phyloP scores from a whole-genome alignment of 31 red algal genomes.

The Porphyra umbilicalis region DNA sequence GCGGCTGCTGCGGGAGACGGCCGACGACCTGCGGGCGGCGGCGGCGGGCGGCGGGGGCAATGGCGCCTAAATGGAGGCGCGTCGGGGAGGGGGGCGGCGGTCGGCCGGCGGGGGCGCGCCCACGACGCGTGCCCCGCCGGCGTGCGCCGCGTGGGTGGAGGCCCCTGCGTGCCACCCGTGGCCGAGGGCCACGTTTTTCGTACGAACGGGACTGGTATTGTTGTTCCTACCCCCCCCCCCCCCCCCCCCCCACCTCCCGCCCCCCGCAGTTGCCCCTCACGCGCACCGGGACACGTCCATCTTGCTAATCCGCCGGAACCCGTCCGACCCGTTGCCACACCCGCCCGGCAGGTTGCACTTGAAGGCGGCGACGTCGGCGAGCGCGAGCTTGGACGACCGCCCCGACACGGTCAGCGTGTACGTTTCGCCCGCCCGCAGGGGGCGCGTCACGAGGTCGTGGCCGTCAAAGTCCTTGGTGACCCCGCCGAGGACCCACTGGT shows the following conservation, averaged over 20 bases:
- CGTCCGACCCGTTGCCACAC: constrained; percentile 12
- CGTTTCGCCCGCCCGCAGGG: constrained; percentile 8
- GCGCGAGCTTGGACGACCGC: constrained; percentile 27
- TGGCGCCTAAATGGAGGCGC: background rate
- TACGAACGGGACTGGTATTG: too few relatives aligned
- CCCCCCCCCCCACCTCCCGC: too few relatives aligned
- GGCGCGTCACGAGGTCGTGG: constrained; percentile 17
- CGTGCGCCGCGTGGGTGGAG: too few relatives aligned
- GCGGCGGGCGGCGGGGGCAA: background rate
- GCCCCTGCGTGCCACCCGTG: too few relatives aligned
- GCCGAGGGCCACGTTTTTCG: too few relatives aligned
- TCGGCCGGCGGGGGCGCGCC: too few relatives aligned
- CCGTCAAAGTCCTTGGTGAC: constrained; percentile 33
- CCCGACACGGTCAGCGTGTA: constrained; percentile 27
- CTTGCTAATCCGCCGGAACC: constrained; percentile 5
- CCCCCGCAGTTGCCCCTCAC: too few relatives aligned
- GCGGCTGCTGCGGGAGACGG: background rate
- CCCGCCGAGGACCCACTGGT: constrained; percentile 18
- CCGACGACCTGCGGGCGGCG: background rate
- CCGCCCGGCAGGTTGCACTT: constrained; percentile 4
- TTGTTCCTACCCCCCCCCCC: too few relatives aligned
- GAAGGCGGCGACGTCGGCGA: constrained; percentile 18
- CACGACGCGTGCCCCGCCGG: too few relatives aligned
- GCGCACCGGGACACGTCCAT: background rate
- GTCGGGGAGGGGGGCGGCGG: too few relatives aligned